phyloP scores from a whole-genome alignment of 164 flowering plant species.

The Annona squamosa region DNA sequence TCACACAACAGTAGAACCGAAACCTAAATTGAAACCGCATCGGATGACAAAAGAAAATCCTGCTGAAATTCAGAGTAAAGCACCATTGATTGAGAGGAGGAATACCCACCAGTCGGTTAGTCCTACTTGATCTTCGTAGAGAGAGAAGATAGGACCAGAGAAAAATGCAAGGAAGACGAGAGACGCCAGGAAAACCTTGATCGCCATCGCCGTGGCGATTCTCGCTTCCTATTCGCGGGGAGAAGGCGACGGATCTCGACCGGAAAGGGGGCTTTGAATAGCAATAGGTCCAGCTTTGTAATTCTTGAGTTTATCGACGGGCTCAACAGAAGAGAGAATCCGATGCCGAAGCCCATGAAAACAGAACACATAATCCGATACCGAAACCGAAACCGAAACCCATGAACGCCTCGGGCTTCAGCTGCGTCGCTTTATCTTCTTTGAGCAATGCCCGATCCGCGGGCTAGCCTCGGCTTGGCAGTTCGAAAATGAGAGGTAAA shows the following conservation, averaged over 20 bases:
- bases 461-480: no score
- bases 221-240: neutral
- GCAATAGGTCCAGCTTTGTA: no score
- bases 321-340: no score
- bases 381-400: no score
- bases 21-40: neutral
- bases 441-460: no score
- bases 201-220: conserved; percentile 48
- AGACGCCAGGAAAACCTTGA: conserved; percentile 28
- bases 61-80: neutral
- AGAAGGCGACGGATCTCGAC: conserved; percentile 3
- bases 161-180: conserved; percentile 26
- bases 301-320: no score
- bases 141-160: conserved; percentile 26
- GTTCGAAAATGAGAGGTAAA: no score
- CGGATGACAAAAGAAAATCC: neutral
- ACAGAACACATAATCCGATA: no score
- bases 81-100: conserved; percentile 5
- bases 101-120: conserved; percentile 76
- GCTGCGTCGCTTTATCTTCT: no score
- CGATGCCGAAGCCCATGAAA: no score
- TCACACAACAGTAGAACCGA: neutral
- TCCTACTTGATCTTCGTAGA: conserved; percentile 91
- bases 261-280: no score
- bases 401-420: no score